Conservation (phyloP, 495 filamentous ascomycete species). For the Cudoniella acicularis region DNA sequence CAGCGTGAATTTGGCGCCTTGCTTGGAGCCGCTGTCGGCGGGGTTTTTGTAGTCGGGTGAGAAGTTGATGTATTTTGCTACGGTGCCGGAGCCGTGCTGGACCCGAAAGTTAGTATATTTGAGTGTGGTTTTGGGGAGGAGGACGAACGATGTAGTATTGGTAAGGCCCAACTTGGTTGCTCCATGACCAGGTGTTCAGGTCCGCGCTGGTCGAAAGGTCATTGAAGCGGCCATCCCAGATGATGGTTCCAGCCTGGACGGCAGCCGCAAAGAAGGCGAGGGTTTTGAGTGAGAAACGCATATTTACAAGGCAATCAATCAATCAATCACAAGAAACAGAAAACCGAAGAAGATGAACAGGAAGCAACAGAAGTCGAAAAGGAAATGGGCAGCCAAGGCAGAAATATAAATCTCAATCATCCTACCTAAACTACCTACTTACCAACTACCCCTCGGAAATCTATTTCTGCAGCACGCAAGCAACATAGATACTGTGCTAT, state of each 20-base stretch:
- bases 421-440: too few relatives aligned
- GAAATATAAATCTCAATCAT: background rate
- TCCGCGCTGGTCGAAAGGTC: constrained; percentile 42
- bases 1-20: constrained; percentile 66
- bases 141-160: constrained; percentile 61
- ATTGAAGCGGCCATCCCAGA: constrained; percentile 65
- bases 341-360: constrained; percentile 1
- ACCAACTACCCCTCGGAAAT: background rate
- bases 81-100: constrained; percentile 46
- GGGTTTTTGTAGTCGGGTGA: constrained; percentile 60
- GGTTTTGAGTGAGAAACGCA: constrained; percentile 18
- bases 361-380: background rate
- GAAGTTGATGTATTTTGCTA: constrained; percentile 51
- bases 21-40: constrained; percentile 52
- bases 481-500: too few relatives aligned
- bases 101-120: too few relatives aligned
- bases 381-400: background rate
- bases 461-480: background rate
- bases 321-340: background rate
- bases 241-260: constrained; percentile 29
- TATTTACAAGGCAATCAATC: constrained; percentile 1
- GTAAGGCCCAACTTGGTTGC: constrained; percentile 61
- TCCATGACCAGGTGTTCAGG: constrained; percentile 60
- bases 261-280: constrained; percentile 11
- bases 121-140: too few relatives aligned